Percentiles rank a stretch among this genome's conserved stretches.
phyloP scores from a whole-genome alignment of 1,139 yeast genomes.

The Eremothecium sinecaudum region DNA sequence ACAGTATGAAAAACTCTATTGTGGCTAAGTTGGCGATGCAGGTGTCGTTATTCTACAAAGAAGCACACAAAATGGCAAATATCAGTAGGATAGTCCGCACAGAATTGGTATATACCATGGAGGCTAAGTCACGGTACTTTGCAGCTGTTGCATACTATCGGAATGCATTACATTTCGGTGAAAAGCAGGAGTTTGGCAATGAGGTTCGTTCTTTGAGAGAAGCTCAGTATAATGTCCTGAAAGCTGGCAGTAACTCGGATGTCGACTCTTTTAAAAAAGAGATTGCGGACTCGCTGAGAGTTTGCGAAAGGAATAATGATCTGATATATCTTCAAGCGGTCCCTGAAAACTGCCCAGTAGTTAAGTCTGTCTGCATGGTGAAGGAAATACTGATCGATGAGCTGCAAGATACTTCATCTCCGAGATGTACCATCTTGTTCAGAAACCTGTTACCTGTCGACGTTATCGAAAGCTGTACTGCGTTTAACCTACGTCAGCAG shows the following conservation, averaged over 20 bases:
- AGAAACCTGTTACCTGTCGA: slow-evolving; percentile 54
- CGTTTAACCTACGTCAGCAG: slow-evolving; percentile 59
- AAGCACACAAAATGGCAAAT: slow-evolving; percentile 39
- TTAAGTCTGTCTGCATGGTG: slow-evolving; percentile 49
- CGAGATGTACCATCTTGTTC: slow-evolving; percentile 36
- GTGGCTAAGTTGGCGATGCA: slow-evolving; percentile 58
- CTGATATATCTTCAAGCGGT: slow-evolving; percentile 61
- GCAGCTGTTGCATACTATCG: slow-evolving; percentile 62
- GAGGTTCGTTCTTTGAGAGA: slow-evolving; percentile 30
- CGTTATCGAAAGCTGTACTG: slow-evolving; percentile 57
- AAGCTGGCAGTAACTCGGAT: slow-evolving; percentile 40
- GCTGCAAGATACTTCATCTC: slow-evolving; percentile 14
- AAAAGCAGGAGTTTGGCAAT: slow-evolving; percentile 52
- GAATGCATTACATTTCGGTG: slow-evolving; percentile 42
- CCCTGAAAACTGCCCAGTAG: slow-evolving; percentile 43
- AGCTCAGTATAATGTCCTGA: slow-evolving; percentile 38
- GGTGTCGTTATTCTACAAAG: slow-evolving; percentile 47
- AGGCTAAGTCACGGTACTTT: slow-evolving; percentile 46
- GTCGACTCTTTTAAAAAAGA: slow-evolving; percentile 37
- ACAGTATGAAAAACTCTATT: slow-evolving; percentile 49
- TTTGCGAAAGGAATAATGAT: slow-evolving; percentile 72
- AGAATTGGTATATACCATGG: slow-evolving; percentile 61
- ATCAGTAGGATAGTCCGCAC: slow-evolving; percentile 44
- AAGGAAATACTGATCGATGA: slow-evolving; percentile 39
- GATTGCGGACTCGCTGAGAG: slow-evolving; percentile 39